Conservation (phyloP, 2,329 filamentous ascomycete species). For the Pyrenophora graminea region DNA sequence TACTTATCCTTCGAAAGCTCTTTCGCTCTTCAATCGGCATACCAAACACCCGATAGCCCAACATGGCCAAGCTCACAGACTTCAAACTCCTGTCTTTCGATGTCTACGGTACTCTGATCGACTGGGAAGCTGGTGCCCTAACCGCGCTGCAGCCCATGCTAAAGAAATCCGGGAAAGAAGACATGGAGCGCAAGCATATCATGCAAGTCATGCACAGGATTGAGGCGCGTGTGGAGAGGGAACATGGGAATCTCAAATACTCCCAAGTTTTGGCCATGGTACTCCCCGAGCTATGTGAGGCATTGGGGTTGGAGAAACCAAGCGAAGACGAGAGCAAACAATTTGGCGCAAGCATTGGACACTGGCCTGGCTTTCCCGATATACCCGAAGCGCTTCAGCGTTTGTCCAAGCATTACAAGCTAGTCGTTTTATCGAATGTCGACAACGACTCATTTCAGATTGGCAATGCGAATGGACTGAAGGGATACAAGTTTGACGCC, state of each 20-base stretch:
- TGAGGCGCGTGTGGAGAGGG: slow-evolving; percentile 55
- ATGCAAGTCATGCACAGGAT: slow-evolving; percentile 53
- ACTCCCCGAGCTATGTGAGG: slow-evolving; percentile 54
- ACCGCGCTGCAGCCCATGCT: slow-evolving; percentile 58
- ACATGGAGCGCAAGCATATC: slow-evolving; percentile 32
- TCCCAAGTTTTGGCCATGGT: slow-evolving; percentile 60
- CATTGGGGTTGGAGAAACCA: slow-evolving; percentile 48
- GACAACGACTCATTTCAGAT: slow-evolving; percentile 58
- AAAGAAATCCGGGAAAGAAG: slow-evolving; percentile 32
- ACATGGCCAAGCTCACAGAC: slow-evolving; percentile 43
- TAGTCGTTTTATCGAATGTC: slow-evolving; percentile 66
- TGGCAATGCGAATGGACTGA: slow-evolving; percentile 56
- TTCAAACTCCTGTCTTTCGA: slow-evolving; percentile 70
- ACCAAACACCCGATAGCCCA: background rate
- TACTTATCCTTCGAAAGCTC: background rate
- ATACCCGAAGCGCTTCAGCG: slow-evolving; percentile 58
- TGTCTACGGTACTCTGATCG: slow-evolving; percentile 78
- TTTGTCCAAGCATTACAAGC: slow-evolving; percentile 58
- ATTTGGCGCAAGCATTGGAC: slow-evolving; percentile 58
- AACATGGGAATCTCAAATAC: slow-evolving; percentile 64
- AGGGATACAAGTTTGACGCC: slow-evolving; percentile 62
- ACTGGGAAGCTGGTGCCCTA: slow-evolving; percentile 73
- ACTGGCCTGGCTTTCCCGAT: slow-evolving; percentile 63
- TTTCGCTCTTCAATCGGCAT: background rate
- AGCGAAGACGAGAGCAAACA: slow-evolving; percentile 49